Conservation (phyloP, 805 yeast species). For the Metschnikowia colocasiae region DNA sequence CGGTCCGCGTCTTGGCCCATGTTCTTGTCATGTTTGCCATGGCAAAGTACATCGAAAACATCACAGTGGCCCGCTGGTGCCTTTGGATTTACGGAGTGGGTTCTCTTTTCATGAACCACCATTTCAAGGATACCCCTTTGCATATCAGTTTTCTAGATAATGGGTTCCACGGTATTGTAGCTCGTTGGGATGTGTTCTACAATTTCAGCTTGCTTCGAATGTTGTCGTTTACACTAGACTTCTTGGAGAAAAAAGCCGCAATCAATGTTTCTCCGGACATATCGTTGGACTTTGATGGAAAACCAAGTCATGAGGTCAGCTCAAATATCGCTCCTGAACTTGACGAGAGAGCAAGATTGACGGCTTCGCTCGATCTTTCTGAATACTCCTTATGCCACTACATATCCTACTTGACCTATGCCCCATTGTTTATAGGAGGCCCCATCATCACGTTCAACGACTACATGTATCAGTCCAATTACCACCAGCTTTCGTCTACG, state of each 20-base stretch:
- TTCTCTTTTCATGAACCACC: constrained; percentile 74
- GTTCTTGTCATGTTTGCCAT: constrained; percentile 51
- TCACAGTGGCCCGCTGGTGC: constrained; percentile 36
- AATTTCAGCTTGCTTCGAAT: constrained; percentile 84
- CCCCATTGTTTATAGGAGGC: constrained; percentile 93
- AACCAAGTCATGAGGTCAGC: not conserved
- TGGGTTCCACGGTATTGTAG: constrained; percentile 68
- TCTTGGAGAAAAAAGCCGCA: constrained; percentile 36
- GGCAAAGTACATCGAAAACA: constrained; percentile 34
- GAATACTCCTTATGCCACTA: constrained; percentile 67
- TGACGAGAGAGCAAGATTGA: constrained; percentile 63
- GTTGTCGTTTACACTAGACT: constrained; percentile 81
- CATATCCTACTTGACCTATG: constrained; percentile 71
- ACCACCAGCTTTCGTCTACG: constrained; percentile 56
- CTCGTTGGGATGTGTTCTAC: constrained; percentile 94
- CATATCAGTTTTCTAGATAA: constrained; percentile 58
- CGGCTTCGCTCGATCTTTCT: constrained; percentile 54
- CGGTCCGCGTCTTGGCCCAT: constrained; percentile 58
- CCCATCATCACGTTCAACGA: constrained; percentile 94
- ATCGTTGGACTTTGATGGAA: constrained; percentile 2
- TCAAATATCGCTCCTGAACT: constrained; percentile 16
- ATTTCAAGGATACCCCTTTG: constrained; percentile 50
- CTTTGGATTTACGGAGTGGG: constrained; percentile 82
- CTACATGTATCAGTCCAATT: constrained; percentile 67
- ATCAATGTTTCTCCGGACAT: not conserved